These are phyloP conservation scores for Dothideomycetes sp. DNA, from an alignment of 2,329 filamentous ascomycete species.

Conservation along the genomic window DNA sequence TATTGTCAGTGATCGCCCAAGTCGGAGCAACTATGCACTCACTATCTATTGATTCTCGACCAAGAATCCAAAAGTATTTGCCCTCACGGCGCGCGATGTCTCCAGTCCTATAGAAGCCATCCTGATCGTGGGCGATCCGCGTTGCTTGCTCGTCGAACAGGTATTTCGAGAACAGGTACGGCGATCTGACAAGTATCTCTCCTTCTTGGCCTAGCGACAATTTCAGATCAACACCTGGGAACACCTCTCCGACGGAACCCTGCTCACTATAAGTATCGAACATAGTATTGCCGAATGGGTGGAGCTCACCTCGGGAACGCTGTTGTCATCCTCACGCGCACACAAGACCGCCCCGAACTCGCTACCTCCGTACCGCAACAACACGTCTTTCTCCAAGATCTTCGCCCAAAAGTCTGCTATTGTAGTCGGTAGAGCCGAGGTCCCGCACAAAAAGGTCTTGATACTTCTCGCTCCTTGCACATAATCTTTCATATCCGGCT, in stretches of 20 bases:
- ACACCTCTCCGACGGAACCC: constrained; percentile 34
- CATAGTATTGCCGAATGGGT: background rate
- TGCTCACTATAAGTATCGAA: too few relatives aligned
- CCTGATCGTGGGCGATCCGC: constrained; percentile 16
- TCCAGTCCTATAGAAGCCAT: constrained; percentile 22
- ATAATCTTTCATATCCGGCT: constrained; percentile 25
- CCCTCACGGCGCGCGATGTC: constrained; percentile 27
- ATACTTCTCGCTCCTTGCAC: constrained; percentile 30
- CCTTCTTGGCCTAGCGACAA: constrained; percentile 36
- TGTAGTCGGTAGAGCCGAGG: constrained; percentile 37
- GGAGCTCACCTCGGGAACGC: constrained; percentile 22
- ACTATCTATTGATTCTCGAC: constrained; percentile 38
- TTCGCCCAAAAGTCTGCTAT: constrained; percentile 41
- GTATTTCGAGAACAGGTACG: constrained; percentile 24
- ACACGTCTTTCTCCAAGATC: constrained; percentile 30
- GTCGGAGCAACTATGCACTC: background rate
- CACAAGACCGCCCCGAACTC: constrained; percentile 40
- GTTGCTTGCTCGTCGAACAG: constrained; percentile 20
- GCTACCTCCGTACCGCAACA: constrained; percentile 40
- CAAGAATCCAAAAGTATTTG: constrained; percentile 42
- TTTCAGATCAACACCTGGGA: constrained; percentile 36
- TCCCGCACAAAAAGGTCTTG: constrained; percentile 33
- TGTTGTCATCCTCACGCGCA: constrained; percentile 28
- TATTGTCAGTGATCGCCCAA: background rate
- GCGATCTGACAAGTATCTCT: constrained; percentile 31